These are phyloP conservation scores for Flammula alnicola DNA, from an alignment of 1,284 basidiomycete species.

Conservation along the genomic window DNA sequence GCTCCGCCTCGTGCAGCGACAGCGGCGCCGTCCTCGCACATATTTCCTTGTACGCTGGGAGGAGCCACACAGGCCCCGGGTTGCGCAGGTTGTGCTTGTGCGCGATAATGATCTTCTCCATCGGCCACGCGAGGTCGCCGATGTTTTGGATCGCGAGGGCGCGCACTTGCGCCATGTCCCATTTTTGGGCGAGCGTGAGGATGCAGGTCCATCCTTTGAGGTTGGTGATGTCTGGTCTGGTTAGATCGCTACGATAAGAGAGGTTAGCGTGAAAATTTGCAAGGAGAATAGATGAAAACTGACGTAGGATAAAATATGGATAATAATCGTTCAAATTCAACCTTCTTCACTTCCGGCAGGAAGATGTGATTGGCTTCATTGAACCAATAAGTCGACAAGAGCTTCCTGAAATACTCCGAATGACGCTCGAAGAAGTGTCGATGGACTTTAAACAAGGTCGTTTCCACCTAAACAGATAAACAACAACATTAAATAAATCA, in stretches of 20 bases:
- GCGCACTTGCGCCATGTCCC: slow-evolving; percentile 38
- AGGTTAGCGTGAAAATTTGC: neutral
- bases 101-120: slow-evolving; percentile 40
- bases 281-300: slow-evolving; percentile 17
- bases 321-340: slow-evolving; percentile 38
- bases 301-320: slow-evolving; percentile 41
- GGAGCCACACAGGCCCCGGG: slow-evolving; percentile 33
- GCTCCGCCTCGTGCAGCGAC: slow-evolving; percentile 34
- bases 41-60: slow-evolving; percentile 39
- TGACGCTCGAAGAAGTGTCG: slow-evolving; percentile 37
- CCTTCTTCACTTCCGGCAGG: slow-evolving; percentile 22
- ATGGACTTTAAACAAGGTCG: slow-evolving; percentile 27
- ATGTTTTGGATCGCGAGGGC: slow-evolving; percentile 40
- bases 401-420: slow-evolving; percentile 32
- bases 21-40: slow-evolving; percentile 33
- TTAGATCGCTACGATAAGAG: slow-evolving; percentile 31
- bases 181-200: slow-evolving; percentile 37
- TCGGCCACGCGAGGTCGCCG: slow-evolving; percentile 26
- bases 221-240: slow-evolving; percentile 32
- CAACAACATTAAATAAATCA: slow-evolving; percentile 3
- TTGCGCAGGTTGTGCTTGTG: slow-evolving; percentile 25
- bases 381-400: slow-evolving; percentile 22
- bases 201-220: slow-evolving; percentile 44
- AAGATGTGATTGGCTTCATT: slow-evolving; percentile 13
- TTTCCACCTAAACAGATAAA: slow-evolving; percentile 25